Percentiles rank a stretch among this genome's conserved stretches.
Conservation (phyloP, 352 stramenopile species). For the Phytophthora parvispora region DNA sequence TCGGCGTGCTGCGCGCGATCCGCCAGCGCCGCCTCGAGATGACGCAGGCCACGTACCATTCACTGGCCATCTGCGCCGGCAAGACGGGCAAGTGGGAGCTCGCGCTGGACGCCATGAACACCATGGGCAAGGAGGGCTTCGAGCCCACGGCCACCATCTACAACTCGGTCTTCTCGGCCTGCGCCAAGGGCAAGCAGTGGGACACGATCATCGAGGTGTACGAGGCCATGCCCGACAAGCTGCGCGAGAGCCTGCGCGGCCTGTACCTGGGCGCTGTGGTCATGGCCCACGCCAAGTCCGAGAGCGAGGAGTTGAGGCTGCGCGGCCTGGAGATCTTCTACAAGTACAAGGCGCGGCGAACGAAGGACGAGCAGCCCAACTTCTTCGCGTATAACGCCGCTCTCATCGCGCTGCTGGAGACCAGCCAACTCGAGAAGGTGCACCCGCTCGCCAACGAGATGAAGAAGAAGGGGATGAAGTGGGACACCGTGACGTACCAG, state of each 20-base stretch:
- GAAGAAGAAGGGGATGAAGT: constrained; percentile 66
- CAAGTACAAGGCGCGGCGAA: constrained; percentile 34
- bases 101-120: constrained; percentile 67
- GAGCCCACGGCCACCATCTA: constrained; percentile 75
- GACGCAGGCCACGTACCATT: constrained; percentile 86
- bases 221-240: constrained; percentile 58
- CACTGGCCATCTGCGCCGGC: constrained; percentile 78
- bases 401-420: constrained; percentile 66
- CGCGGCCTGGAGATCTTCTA: constrained; percentile 71
- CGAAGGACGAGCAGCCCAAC: constrained; percentile 57
- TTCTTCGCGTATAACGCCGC: constrained; percentile 80
- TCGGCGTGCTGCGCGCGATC: constrained; percentile 77
- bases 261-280: constrained; percentile 77
- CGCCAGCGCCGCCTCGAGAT: constrained; percentile 66
- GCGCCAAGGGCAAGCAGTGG: constrained; percentile 83
- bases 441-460: constrained; percentile 68
- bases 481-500: constrained; percentile 80
- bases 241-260: constrained; percentile 46
- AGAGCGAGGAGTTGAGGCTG: constrained; percentile 38
- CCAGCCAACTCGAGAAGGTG: constrained; percentile 63
- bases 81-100: constrained; percentile 84
- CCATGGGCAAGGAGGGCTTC: constrained; percentile 62
- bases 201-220: constrained; percentile 72
- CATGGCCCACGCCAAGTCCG: constrained; percentile 79
- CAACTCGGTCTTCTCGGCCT: constrained; percentile 85